phyloP scores from a whole-genome alignment of 148 eudicot genomes.

The Spergularia marina region DNA sequence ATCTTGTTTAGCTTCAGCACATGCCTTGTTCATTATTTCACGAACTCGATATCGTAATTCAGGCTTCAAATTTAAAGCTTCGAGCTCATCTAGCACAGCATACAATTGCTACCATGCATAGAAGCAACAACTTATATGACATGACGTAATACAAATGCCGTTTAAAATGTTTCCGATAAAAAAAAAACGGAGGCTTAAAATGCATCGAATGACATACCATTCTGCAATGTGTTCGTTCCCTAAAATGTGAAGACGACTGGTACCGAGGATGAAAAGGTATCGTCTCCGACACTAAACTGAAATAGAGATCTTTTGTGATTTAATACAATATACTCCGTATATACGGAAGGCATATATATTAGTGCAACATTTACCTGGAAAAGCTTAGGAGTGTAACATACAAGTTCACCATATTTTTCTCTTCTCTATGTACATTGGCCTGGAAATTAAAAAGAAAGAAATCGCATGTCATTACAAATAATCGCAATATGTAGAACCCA shows the following conservation, averaged over 20 bases:
- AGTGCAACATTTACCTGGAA: slow-evolving; percentile 60
- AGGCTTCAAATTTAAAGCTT: slow-evolving; percentile 57
- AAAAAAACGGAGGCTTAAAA: too few species aligned
- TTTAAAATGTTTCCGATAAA: too few species aligned
- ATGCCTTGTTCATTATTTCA: slow-evolving; percentile 44
- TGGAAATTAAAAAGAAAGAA: slow-evolving; percentile 24
- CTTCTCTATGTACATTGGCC: slow-evolving; percentile 71
- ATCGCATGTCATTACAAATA: slow-evolving; percentile 9
- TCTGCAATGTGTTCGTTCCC: slow-evolving; percentile 49
- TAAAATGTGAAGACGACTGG: slow-evolving; percentile 45
- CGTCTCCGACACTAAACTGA: slow-evolving; percentile 91
- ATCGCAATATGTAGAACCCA: too few species aligned
- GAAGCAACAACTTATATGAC: neutral
- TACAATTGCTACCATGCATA: slow-evolving; percentile 46
- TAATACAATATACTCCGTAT: neutral
- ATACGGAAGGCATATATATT: neutral
- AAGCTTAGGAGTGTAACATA: slow-evolving; percentile 81
- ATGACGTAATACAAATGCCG: too few species aligned
- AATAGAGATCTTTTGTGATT: neutral
- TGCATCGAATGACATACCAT: slow-evolving; percentile 44
- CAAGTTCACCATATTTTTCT: slow-evolving; percentile 69
- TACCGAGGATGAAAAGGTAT: slow-evolving; percentile 91
- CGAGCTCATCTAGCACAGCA: slow-evolving; percentile 76
- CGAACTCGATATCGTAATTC: slow-evolving; percentile 41
- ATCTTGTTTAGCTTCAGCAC: slow-evolving; percentile 29